Conservation (phyloP, 2,329 filamentous ascomycete genomes). For the Diplodia scrobiculata region DNA sequence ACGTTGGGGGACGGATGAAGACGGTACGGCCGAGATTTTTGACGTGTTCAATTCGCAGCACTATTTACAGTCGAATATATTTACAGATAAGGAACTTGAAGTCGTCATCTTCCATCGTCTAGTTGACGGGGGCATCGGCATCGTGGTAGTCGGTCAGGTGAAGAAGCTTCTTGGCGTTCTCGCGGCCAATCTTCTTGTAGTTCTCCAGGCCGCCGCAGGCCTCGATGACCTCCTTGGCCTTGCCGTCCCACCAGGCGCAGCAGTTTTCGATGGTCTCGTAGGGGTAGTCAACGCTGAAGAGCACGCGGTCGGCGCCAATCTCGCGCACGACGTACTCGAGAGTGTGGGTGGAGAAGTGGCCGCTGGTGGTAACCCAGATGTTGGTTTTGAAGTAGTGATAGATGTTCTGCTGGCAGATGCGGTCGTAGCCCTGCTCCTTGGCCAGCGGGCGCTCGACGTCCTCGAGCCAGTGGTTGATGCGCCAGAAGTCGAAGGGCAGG, state of each 20-base stretch:
- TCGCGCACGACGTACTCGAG: conserved; percentile 55
- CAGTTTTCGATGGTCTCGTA: conserved; percentile 52
- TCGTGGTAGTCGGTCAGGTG: conserved; percentile 35
- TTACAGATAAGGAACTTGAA: not conserved
- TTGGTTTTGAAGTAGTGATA: conserved; percentile 59
- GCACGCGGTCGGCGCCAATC: conserved; percentile 54
- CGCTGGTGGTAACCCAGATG: conserved; percentile 61
- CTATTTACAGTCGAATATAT: not conserved
- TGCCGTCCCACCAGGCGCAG: conserved; percentile 50
- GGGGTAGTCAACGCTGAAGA: conserved; percentile 60
- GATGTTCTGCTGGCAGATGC: conserved; percentile 51
- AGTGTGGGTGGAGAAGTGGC: conserved; percentile 59
- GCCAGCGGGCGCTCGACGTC: conserved; percentile 56
- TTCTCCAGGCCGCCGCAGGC: conserved; percentile 29
- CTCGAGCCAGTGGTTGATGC: conserved; percentile 54
- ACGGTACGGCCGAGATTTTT: not conserved
- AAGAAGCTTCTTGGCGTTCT: conserved; percentile 52
- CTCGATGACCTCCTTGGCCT: conserved; percentile 45
- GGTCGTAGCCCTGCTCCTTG: conserved; percentile 34
- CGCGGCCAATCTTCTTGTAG: conserved; percentile 47
- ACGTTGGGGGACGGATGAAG: not conserved
- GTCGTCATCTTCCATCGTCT: not conserved
- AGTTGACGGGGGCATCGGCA: conserved; percentile 30
- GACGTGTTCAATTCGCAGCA: not conserved
- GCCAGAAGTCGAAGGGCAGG: conserved; percentile 56